Conservation (phyloP, 495 filamentous ascomycete genomes). For the Trichoderma virens region DNA sequence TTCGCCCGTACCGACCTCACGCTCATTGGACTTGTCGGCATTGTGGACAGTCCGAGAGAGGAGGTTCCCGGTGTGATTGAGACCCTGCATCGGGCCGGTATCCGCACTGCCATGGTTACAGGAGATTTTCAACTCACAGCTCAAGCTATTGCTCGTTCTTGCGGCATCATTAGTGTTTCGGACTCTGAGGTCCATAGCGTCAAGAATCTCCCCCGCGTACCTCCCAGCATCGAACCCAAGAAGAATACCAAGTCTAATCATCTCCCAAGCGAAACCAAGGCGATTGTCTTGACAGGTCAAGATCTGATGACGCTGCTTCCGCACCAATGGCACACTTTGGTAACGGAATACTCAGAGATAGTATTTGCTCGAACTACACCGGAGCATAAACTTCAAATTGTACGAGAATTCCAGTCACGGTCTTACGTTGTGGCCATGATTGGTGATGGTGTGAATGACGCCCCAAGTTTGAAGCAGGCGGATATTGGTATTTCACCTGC, state of each 20-base stretch:
- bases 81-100: conserved; percentile 51
- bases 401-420: conserved; percentile 54
- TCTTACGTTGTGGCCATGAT: conserved; percentile 52
- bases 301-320: not conserved
- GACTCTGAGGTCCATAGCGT: not conserved
- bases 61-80: conserved; percentile 56
- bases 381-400: conserved; percentile 69
- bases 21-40: conserved; percentile 55
- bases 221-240: conserved; percentile 8
- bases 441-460: conserved; percentile 75
- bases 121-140: conserved; percentile 65
- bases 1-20: conserved; percentile 43
- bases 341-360: conserved; percentile 35
- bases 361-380: conserved; percentile 65
- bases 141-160: not conserved
- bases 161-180: not conserved
- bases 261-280: not conserved
- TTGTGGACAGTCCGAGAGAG: conserved; percentile 58
- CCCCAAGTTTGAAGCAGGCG: conserved; percentile 62
- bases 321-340: conserved; percentile 27
- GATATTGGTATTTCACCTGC: conserved; percentile 78
- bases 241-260: not conserved
- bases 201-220: not conserved
- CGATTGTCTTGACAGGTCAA: not conserved
- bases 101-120: conserved; percentile 60